A percentile compares a stretch with the other conserved stretches of the same genome.
Conservation (phyloP, 1,139 yeast species). For the Blastobotrys raffinosifermentans region DNA sequence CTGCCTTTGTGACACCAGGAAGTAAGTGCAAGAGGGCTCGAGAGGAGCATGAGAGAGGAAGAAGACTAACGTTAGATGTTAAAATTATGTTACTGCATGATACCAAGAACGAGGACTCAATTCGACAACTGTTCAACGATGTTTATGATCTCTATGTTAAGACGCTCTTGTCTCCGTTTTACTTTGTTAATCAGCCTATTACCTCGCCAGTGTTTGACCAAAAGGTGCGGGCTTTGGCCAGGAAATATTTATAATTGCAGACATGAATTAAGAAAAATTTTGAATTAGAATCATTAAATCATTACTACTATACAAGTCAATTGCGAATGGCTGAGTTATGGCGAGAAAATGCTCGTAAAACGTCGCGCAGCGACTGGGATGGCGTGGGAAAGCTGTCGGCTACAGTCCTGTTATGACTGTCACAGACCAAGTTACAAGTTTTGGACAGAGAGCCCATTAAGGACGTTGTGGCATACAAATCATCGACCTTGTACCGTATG, state of each 20-base stretch:
- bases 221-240: slow-evolving; percentile 64
- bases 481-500: no score
- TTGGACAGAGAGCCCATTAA: no score
- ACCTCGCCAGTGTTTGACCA: slow-evolving; percentile 70
- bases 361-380: slow-evolving; percentile 13
- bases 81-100: slow-evolving; percentile 79
- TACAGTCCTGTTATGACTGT: no score
- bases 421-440: no score
- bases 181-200: slow-evolving; percentile 68
- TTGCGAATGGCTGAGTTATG: slow-evolving; percentile 3
- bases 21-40: slow-evolving; percentile 30
- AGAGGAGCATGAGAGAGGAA: neutral
- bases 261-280: no score
- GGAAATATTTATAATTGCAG: slow-evolving; percentile 62
- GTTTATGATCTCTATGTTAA: slow-evolving; percentile 85
- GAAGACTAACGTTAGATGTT: slow-evolving; percentile 36
- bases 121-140: slow-evolving; percentile 78
- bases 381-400: no score
- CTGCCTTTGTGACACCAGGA: slow-evolving; percentile 84
- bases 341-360: slow-evolving; percentile 18
- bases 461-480: no score
- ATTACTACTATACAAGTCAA: neutral
- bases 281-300: no score
- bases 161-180: slow-evolving; percentile 81
- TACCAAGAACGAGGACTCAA: slow-evolving; percentile 57